phyloP scores from a whole-genome alignment of 1,139 yeast genomes.

The Protomyces macrosporus region DNA sequence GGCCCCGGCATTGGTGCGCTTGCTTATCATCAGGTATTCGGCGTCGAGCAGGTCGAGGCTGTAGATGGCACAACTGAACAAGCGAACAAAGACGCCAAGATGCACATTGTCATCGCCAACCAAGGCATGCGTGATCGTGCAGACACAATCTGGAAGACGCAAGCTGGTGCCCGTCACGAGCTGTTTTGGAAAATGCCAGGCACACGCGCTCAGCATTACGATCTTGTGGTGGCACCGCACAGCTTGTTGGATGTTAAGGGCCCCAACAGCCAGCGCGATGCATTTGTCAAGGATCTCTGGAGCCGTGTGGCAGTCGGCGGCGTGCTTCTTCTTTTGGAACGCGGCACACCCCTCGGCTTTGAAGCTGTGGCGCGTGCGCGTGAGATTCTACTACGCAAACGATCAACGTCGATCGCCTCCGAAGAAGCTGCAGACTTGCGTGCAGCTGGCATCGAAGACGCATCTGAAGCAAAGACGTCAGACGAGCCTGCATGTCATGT shows the following conservation, averaged over 20 bases:
- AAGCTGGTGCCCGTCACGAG: neutral
- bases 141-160: conserved; percentile 11
- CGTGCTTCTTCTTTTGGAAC: conserved; percentile 67
- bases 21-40: conserved; percentile 79
- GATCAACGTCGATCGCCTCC: conserved; percentile 43
- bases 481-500: conserved; percentile 38
- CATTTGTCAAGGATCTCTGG: conserved; percentile 23
- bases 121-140: conserved; percentile 12
- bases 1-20: conserved; percentile 94
- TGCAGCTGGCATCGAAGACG: neutral
- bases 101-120: conserved; percentile 5
- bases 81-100: neutral
- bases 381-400: conserved; percentile 79
- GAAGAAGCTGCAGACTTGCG: neutral
- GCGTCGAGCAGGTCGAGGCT: conserved; percentile 38
- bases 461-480: neutral
- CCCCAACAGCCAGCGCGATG: conserved; percentile 14
- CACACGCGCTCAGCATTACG: neutral
- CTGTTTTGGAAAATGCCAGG: conserved; percentile 2
- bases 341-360: conserved; percentile 87
- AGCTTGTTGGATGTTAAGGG: conserved; percentile 3
- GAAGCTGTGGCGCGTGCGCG: conserved; percentile 87
- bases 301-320: conserved; percentile 44
- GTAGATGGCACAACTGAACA: neutral
- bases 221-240: conserved; percentile 21